phyloP scores from a whole-genome alignment of 2,329 filamentous ascomycete genomes.

The Venturia pyrina region DNA sequence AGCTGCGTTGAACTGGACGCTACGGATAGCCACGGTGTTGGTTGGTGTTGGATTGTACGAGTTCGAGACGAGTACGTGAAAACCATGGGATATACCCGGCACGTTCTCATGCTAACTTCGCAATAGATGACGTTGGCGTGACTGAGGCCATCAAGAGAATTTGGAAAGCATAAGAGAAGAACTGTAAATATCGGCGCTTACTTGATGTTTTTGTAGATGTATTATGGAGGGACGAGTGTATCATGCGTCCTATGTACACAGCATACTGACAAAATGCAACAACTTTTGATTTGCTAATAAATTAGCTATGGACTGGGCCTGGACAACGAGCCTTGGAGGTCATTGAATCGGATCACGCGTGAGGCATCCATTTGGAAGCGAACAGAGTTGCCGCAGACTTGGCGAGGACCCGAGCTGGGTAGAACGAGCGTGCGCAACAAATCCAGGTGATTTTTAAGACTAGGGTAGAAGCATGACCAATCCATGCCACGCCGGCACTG shows the following conservation, averaged over 20 bases:
- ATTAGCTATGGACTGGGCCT: not conserved
- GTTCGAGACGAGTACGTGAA: conserved; percentile 67
- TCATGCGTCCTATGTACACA: not conserved
- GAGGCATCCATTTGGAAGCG: not conserved
- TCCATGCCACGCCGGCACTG: not conserved
- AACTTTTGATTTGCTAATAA: not conserved
- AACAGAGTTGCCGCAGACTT: not conserved
- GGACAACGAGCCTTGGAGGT: not conserved
- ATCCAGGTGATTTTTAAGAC: too few species aligned
- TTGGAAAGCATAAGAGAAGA: conserved; percentile 12
- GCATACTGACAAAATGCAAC: not conserved
- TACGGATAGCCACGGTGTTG: conserved; percentile 68
- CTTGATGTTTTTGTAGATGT: not conserved
- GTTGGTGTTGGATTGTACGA: conserved; percentile 89
- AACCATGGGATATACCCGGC: not conserved
- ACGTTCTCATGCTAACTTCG: not conserved
- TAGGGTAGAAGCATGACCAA: too few species aligned
- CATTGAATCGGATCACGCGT: not conserved
- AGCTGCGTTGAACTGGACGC: conserved; percentile 62
- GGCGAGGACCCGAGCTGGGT: not conserved
- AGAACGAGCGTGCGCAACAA: not conserved
- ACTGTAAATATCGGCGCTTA: not conserved
- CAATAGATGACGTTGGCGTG: conserved; percentile 12
- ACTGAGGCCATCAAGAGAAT: conserved; percentile 12
- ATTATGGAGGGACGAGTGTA: not conserved